Conservation (phyloP, 139 green algal genomes). For the Chlorella sp. region DNA sequence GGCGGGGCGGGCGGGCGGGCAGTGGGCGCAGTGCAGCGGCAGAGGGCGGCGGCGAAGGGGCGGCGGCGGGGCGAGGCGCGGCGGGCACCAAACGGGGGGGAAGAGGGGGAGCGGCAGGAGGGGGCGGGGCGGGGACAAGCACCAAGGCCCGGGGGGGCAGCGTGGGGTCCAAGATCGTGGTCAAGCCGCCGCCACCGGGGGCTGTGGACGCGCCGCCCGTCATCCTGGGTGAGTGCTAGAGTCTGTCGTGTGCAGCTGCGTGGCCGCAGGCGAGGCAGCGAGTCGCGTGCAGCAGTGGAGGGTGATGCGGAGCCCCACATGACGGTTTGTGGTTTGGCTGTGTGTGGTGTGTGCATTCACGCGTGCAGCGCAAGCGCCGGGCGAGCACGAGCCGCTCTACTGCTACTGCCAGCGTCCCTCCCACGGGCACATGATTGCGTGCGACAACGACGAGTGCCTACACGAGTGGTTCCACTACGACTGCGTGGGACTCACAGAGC, state of each 20-base stretch:
- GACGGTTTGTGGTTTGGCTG: neutral
- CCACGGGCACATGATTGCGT: slow-evolving; percentile 44
- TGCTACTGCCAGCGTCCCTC: slow-evolving; percentile 68
- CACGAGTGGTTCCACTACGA: slow-evolving; percentile 92
- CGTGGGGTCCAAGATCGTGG: neutral
- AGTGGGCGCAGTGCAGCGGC: too few species aligned
- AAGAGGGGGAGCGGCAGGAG: neutral
- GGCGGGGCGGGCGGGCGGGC: too few species aligned
- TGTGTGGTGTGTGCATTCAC: neutral
- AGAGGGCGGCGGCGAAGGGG: neutral
- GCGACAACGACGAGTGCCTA: slow-evolving; percentile 80
- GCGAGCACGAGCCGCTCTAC: slow-evolving; percentile 66
- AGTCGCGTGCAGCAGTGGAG: too few species aligned
- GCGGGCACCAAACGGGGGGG: neutral
- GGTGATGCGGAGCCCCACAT: too few species aligned
- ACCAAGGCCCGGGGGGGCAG: neutral
- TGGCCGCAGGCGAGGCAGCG: too few species aligned
- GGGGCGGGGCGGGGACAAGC: neutral
- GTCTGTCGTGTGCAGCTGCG: neutral
- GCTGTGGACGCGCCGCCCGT: neutral
- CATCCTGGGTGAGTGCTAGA: neutral
- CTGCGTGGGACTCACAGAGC: slow-evolving; percentile 70
- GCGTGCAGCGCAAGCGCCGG: slow-evolving; percentile 4
- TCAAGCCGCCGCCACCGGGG: neutral
- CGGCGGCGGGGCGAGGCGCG: neutral